Evolutionary conservation across 768 basidiomycete genomes (phyloP), one percentile per base, ranked within the genome.

Genomic region (Lactifluus rugatus): DNA sequence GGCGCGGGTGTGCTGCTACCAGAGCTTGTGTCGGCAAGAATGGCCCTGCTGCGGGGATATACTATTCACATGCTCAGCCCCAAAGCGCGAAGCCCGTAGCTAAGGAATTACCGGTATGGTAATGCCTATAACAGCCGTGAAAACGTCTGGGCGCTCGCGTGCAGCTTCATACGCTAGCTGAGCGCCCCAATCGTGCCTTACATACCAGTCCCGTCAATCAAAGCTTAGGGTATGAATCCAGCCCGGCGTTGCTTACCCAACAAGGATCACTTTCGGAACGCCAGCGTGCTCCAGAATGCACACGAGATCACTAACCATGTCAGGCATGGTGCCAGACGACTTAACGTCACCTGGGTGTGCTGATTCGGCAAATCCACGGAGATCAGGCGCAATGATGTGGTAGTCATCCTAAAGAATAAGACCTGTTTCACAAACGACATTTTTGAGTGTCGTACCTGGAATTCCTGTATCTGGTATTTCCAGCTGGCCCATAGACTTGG

Each of bases 171-270:
- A 84, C 61, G 87, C 87, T 2, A 81, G 58, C 52, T 78, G 75
- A 1, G 84, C 73, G 39, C 87, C 87, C 87, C 87, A 89, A 60
- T 89, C 87, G 64, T 89, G 87, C 13, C 85, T 86, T 34, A 16
- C 48, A 3, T 37, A 25, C 9, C 17, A 14, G 25, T 13, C n/a
- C 21, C 17, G 16, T 31, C n/a, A 44, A 31, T 45, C 1, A 34
- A 48, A 37, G 13, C 23, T 17, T 3, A 8, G 25, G 14, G 19
- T 10, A 3, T 28, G 16, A 13, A 19, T 48, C 37, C 10, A 16
- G 14, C 16, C n/a, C 14, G 19, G 26, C 2, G n/a, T 16, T n/a
- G 17, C 58, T 31, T 61, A 85, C 85, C 87, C 87, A 57, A 89
- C 71, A 63, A 83, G 87, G 34, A 81, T 72, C 0, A 78, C 80